phyloP scores from a whole-genome alignment of 2,329 filamentous ascomycete genomes.

The Sclerotinia minor region DNA sequence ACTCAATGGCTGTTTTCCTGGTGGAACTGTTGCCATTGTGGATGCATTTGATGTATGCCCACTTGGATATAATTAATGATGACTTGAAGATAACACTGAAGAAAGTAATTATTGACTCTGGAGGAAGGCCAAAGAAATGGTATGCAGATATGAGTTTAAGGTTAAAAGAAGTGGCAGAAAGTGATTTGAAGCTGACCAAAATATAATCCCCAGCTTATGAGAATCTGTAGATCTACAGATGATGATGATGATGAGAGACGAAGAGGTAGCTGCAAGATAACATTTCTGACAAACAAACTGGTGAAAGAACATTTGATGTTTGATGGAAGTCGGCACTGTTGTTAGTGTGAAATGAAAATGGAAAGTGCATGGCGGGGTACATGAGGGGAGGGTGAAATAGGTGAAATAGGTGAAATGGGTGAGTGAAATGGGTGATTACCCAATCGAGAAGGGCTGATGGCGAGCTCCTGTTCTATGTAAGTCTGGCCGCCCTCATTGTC shows the following conservation, averaged over 20 bases:
- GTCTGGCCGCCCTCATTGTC: neutral
- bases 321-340: neutral
- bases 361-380: neutral
- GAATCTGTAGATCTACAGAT: constrained; percentile 20
- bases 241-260: neutral
- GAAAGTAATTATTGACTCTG: neutral
- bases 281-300: neutral
- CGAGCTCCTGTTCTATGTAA: neutral
- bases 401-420: neutral
- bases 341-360: neutral
- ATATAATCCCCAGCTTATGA: constrained; percentile 21
- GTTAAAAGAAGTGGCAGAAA: constrained; percentile 20
- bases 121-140: constrained; percentile 2
- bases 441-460: neutral
- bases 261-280: constrained; percentile 3
- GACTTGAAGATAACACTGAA: constrained; percentile 19
- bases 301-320: neutral
- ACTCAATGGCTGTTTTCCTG: constrained; percentile 24
- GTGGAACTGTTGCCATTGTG: constrained; percentile 34
- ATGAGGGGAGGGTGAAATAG: neutral
- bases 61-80: constrained; percentile 17
- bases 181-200: constrained; percentile 24
- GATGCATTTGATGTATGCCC: constrained; percentile 27
- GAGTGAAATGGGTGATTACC: neutral
- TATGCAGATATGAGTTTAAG: constrained; percentile 20